Evolutionary conservation across 2,329 filamentous ascomycete genomes (phyloP).

Genomic region (Colletotrichum agaves): DNA sequence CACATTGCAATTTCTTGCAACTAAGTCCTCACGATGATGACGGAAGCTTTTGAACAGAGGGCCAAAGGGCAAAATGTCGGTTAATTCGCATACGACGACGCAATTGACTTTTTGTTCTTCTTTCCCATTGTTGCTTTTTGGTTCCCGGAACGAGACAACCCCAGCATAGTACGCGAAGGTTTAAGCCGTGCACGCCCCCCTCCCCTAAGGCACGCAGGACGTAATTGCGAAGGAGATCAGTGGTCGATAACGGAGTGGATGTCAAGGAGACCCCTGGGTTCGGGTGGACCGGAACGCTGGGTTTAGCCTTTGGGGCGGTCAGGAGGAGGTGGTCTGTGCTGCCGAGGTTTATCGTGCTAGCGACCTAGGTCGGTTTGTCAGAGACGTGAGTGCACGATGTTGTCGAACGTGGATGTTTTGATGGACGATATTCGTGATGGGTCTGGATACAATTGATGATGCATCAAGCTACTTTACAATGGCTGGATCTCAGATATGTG

Average conservation of each 20-base stretch:
- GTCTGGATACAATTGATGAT: no score
- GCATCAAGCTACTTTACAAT: no score
- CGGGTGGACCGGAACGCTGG: not conserved
- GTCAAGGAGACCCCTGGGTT: not conserved
- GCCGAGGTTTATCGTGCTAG: not conserved
- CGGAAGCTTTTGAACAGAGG: no score
- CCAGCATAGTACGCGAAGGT: not conserved
- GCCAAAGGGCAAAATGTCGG: not conserved
- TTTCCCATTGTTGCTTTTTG: not conserved
- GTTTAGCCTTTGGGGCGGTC: not conserved
- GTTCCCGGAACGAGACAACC: not conserved
- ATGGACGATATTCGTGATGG: no score
- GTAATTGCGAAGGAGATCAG: constrained; percentile 12
- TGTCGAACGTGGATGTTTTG: no score
- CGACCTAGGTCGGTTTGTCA: no score
- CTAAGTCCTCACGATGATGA: no score
- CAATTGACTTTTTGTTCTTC: constrained; percentile 8
- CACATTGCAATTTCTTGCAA: no score
- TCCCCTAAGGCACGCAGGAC: no score
- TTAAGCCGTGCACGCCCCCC: not conserved
- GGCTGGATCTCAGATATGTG: no score
- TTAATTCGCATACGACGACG: not conserved
- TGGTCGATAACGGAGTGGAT: not conserved
- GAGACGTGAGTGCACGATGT: not conserved
- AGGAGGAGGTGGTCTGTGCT: not conserved